Conservation (phyloP, 2,329 filamentous ascomycete species). For the Sclerotiophoma versabilis region DNA sequence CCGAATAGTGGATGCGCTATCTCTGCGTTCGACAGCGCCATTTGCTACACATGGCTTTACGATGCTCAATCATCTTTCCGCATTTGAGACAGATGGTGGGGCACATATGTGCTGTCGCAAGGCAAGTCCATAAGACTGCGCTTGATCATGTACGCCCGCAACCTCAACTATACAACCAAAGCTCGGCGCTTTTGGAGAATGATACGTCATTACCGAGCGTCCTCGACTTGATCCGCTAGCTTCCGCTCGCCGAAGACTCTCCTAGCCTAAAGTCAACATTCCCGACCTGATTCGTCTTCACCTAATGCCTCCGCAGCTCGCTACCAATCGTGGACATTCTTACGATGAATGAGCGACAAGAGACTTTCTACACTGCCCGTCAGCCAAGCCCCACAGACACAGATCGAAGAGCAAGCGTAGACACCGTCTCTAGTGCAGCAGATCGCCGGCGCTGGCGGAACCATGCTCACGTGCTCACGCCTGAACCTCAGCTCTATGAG, state of each 20-base stretch:
- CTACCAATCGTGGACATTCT: not conserved
- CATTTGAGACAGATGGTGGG: slow-evolving; percentile 4
- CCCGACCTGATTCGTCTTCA: not conserved
- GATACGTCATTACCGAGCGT: not conserved
- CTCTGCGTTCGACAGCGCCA: slow-evolving; percentile 3
- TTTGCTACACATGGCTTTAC: slow-evolving; percentile 13
- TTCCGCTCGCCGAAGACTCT: not conserved
- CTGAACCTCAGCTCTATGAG: slow-evolving; percentile 18
- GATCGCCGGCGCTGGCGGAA: slow-evolving; percentile 36
- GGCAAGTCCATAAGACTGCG: no score
- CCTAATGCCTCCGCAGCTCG: not conserved
- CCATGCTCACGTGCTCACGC: slow-evolving; percentile 27
- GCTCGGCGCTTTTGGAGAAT: not conserved
- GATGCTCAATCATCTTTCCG: slow-evolving; percentile 13
- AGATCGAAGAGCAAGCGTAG: slow-evolving; percentile 7
- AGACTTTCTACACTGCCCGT: slow-evolving; percentile 12
- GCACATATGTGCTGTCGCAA: slow-evolving; percentile 8
- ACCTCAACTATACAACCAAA: not conserved
- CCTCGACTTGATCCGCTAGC: slow-evolving; percentile 2
- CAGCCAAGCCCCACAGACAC: not conserved
- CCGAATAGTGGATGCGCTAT: slow-evolving; percentile 15
- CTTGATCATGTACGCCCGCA: no score
- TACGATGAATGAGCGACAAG: slow-evolving; percentile 14
- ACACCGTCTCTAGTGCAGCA: slow-evolving; percentile 26
- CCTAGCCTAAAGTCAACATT: not conserved